Evolutionary conservation across 2,329 filamentous ascomycete genomes (phyloP).

Genomic region (Davidsoniella neocaledoniae): DNA sequence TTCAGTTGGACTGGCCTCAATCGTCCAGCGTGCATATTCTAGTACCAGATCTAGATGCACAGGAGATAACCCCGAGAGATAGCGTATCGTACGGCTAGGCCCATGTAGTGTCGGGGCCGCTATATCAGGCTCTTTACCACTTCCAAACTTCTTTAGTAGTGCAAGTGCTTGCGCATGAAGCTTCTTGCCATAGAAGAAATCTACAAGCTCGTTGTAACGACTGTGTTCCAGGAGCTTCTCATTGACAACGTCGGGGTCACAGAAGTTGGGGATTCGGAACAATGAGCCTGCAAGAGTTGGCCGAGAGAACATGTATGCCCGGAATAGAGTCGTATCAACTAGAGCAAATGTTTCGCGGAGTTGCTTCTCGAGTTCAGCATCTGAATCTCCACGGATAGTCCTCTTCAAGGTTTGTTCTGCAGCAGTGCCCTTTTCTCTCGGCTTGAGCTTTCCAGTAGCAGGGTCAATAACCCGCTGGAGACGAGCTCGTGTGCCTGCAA

Average conservation of each 20-base stretch:
- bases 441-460: slow-evolving; percentile 43
- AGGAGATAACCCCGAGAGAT: slow-evolving; percentile 75
- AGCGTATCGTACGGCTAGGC: slow-evolving; percentile 67
- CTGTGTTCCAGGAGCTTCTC: slow-evolving; percentile 78
- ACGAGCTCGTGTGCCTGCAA: slow-evolving; percentile 65
- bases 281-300: slow-evolving; percentile 74
- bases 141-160: slow-evolving; percentile 66
- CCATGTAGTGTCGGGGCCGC: slow-evolving; percentile 48
- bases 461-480: slow-evolving; percentile 46
- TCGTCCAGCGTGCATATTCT: slow-evolving; percentile 79
- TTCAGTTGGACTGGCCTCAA: slow-evolving; percentile 51
- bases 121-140: slow-evolving; percentile 33
- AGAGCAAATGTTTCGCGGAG: slow-evolving; percentile 63
- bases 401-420: slow-evolving; percentile 36
- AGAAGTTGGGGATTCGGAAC: slow-evolving; percentile 93
- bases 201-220: slow-evolving; percentile 85
- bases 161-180: slow-evolving; percentile 77
- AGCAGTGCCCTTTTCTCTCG: slow-evolving; percentile 25
- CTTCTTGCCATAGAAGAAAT: slow-evolving; percentile 92
- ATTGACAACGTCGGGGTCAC: slow-evolving; percentile 87
- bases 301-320: slow-evolving; percentile 83
- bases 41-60: slow-evolving; percentile 82
- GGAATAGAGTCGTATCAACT: slow-evolving; percentile 87
- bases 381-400: slow-evolving; percentile 29
- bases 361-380: slow-evolving; percentile 50